These are phyloP conservation scores for Amaranthus palmeri DNA, from an alignment of 148 eudicot species.

Conservation along the genomic window DNA sequence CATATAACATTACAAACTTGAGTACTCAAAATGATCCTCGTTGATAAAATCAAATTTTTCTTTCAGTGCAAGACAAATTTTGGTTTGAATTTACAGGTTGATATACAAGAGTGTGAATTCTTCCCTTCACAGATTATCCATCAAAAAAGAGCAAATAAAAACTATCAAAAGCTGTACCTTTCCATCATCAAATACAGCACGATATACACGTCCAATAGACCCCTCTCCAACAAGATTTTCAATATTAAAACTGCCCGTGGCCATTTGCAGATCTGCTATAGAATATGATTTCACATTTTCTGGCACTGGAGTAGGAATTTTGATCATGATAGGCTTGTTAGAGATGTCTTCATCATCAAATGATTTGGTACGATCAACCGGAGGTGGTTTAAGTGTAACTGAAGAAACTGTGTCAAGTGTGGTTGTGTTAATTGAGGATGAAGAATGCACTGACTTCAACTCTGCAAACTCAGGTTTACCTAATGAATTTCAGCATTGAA, in stretches of 20 bases:
- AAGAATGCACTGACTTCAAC: constrained; percentile 48
- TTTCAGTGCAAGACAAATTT: background rate
- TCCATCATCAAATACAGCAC: constrained; percentile 75
- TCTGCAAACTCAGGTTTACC: constrained; percentile 34
- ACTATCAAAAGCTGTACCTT: constrained; percentile 40
- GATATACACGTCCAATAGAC: constrained; percentile 81
- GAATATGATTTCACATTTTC: constrained; percentile 66
- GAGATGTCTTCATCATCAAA: constrained; percentile 69
- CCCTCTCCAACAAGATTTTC: constrained; percentile 91
- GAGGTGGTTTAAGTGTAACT: constrained; percentile 68
- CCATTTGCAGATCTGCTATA: constrained; percentile 91
- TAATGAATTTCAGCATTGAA: constrained; percentile 6
- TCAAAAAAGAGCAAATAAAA: background rate
- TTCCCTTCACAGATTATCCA: background rate
- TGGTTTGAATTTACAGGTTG: background rate
- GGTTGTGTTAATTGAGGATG: constrained; percentile 42
- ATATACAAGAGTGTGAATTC: background rate
- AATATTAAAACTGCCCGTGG: constrained; percentile 75
- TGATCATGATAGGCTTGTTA: constrained; percentile 42
- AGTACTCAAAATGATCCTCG: too few relatives aligned
- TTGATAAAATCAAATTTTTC: background rate
- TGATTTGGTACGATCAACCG: constrained; percentile 60
- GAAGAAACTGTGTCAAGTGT: constrained; percentile 47
- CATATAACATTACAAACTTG: too few relatives aligned
- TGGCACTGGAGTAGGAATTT: constrained; percentile 51